Base-by-base conservation (phyloP, 1,139 yeast genomes). In the Protomyces lactucae-debilis region DNA sequence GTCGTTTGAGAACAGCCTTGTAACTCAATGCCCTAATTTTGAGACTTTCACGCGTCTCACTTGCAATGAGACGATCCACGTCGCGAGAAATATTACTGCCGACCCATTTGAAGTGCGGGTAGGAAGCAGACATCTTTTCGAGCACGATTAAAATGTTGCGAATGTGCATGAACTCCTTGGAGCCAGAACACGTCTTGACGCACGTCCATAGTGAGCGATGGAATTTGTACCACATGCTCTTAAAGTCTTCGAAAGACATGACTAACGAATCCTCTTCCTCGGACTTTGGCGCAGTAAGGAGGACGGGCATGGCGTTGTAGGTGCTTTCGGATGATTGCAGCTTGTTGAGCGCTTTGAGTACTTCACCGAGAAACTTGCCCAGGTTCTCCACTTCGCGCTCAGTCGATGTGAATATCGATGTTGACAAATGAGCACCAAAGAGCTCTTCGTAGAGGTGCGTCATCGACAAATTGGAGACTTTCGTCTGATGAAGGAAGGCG, bases 81-180 rank as follows among this genome's bases (percentile, higher is more conserved):
- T 80, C 76, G 21, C 76, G 77, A 3, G 81, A 76, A 8, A 89
- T 74, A 10, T 73, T 69, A 66, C 83, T 84, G 55, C 93, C 86
- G 65, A 88, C 95, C 51, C 82, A 84, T 64, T 84, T 85, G 35
- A 89, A 83, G 14, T 79, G 77, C 0, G 97, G 97, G 72, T 85
- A 89, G 8, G 82, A 80, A 0, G 82, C 80, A 39, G 87, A 76
- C 67, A 87, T 76, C 69, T 85, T 85, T 72, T 87, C 89, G 76
- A 92, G 77, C 70, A 90, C 83, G 1, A 88, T 87, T 67, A 92
- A 88, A 2, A 90, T 83, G 74, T 91, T 92, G 68, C 93, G 83
- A 63, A 95, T 82, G 2, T 89, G 85, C 85, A 89, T 87, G 72
- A 91, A 92, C 66, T 87, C 88, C 0, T 79, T 78, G 21, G 84